Conservation (phyloP, 495 filamentous ascomycete genomes). For the Poronia punctata region DNA sequence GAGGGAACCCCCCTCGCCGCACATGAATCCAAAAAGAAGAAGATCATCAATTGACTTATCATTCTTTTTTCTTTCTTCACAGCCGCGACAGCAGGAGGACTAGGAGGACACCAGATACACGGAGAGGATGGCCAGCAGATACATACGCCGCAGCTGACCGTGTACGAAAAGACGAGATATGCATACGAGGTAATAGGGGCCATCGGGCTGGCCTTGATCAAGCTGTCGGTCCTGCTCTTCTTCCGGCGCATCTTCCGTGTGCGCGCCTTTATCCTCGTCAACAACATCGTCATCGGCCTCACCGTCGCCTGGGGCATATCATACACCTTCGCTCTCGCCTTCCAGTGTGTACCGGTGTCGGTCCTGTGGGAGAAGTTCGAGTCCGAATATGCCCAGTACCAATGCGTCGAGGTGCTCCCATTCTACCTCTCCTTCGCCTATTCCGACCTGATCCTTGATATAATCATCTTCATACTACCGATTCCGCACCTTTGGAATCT, state of each 20-base stretch:
- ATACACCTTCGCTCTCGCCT: conserved; percentile 34
- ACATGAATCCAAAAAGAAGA: too few species aligned
- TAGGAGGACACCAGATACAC: conserved; percentile 4
- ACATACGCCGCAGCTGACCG: conserved; percentile 3
- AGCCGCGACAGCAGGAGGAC: conserved; percentile 4
- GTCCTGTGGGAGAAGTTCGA: conserved; percentile 8
- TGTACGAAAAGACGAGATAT: conserved; percentile 12
- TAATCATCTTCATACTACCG: conserved; percentile 10
- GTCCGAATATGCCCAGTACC: conserved; percentile 1
- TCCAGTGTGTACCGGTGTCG: conserved; percentile 30
- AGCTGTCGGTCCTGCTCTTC: conserved; percentile 21
- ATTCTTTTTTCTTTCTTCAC: background rate
- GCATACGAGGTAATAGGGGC: conserved; percentile 8
- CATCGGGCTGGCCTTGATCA: conserved; percentile 7
- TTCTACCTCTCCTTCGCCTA: conserved; percentile 7
- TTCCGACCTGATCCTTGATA: conserved; percentile 9
- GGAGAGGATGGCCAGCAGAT: background rate
- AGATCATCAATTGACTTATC: too few species aligned
- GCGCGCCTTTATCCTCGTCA: conserved; percentile 19
- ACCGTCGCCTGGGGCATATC: conserved; percentile 29
- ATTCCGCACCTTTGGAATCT: conserved; percentile 8
- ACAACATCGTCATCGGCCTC: conserved; percentile 27
- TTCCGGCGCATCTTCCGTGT: conserved; percentile 38
- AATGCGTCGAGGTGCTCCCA: conserved; percentile 1
- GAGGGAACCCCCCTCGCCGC: too few species aligned